These are phyloP conservation scores for Cryptococcus maquisensis DNA, from an alignment of 1,284 basidiomycete species.

Conservation along the genomic window DNA sequence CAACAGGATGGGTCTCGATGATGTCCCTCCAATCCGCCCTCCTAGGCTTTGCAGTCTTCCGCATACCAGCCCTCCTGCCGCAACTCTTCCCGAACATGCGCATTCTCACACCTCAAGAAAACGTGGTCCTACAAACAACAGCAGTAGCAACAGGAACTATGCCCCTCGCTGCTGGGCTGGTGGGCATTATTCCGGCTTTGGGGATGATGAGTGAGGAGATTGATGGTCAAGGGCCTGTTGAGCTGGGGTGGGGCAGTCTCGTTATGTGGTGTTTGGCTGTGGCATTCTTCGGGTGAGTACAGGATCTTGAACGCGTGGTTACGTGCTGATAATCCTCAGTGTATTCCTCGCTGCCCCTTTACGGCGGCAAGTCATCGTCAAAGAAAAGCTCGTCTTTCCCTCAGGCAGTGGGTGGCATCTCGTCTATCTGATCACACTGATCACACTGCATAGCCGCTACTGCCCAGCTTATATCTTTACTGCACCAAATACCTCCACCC, in stretches of 20 bases:
- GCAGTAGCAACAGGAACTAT: conserved; percentile 82
- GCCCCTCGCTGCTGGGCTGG: conserved; percentile 89
- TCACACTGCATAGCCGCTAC: conserved; percentile 61
- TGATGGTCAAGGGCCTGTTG: conserved; percentile 72
- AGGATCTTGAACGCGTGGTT: not conserved
- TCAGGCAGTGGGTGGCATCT: conserved; percentile 61
- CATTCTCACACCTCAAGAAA: conserved; percentile 77
- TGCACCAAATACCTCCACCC: conserved; percentile 57
- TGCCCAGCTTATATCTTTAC: conserved; percentile 85
- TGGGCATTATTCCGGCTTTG: conserved; percentile 89
- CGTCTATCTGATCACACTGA: not conserved
- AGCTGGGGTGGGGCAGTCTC: conserved; percentile 65
- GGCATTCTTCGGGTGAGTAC: conserved; percentile 79
- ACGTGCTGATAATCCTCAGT: conserved; percentile 46
- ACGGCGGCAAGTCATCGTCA: conserved; percentile 89
- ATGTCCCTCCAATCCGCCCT: conserved; percentile 93
- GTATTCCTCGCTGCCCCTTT: conserved; percentile 92
- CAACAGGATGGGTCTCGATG: conserved; percentile 53
- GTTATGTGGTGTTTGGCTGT: conserved; percentile 67
- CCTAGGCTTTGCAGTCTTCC: conserved; percentile 81
- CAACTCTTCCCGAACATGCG: conserved; percentile 35
- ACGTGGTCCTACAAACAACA: conserved; percentile 90
- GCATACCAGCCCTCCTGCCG: conserved; percentile 57
- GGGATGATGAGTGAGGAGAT: conserved; percentile 66
- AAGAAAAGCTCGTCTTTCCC: conserved; percentile 89